phyloP scores from a whole-genome alignment of 2,329 filamentous ascomycete genomes.

The Tolypocladium nubicola region DNA sequence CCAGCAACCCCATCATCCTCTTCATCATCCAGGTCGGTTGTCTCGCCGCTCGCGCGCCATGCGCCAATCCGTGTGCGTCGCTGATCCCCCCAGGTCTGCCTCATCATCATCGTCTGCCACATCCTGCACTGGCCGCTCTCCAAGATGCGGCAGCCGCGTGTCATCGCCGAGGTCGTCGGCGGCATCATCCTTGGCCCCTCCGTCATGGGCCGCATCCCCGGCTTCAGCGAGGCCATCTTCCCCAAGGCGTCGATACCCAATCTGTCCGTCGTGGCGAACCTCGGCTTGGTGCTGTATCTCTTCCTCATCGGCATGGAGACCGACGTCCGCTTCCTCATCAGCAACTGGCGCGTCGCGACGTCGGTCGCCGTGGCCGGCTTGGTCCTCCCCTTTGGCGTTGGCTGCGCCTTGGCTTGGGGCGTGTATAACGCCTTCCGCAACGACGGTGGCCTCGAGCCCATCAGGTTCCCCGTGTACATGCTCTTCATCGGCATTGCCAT shows the following conservation, averaged over 20 bases:
- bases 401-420: slow-evolving; percentile 70
- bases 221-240: slow-evolving; percentile 69
- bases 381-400: slow-evolving; percentile 72
- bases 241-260: slow-evolving; percentile 64
- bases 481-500: slow-evolving; percentile 86
- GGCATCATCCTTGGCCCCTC: slow-evolving; percentile 79
- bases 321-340: slow-evolving; percentile 64
- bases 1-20: slow-evolving; percentile 61
- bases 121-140: slow-evolving; percentile 63
- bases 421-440: slow-evolving; percentile 62
- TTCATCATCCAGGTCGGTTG: slow-evolving; percentile 60
- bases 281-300: slow-evolving; percentile 75
- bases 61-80: not conserved
- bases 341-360: slow-evolving; percentile 71
- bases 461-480: slow-evolving; percentile 44
- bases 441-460: slow-evolving; percentile 26
- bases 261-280: slow-evolving; percentile 67
- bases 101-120: slow-evolving; percentile 37
- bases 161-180: slow-evolving; percentile 79
- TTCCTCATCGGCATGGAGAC: slow-evolving; percentile 85
- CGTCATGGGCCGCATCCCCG: slow-evolving; percentile 76
- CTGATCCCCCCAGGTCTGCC: slow-evolving; percentile 20
- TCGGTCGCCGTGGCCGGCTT: slow-evolving; percentile 73
- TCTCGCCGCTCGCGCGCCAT: not conserved
- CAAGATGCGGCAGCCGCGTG: slow-evolving; percentile 66